A percentile compares a stretch with the other conserved stretches of the same genome.
phyloP scores from a whole-genome alignment of 2,329 filamentous ascomycete genomes.

The Cercospora sojina region DNA sequence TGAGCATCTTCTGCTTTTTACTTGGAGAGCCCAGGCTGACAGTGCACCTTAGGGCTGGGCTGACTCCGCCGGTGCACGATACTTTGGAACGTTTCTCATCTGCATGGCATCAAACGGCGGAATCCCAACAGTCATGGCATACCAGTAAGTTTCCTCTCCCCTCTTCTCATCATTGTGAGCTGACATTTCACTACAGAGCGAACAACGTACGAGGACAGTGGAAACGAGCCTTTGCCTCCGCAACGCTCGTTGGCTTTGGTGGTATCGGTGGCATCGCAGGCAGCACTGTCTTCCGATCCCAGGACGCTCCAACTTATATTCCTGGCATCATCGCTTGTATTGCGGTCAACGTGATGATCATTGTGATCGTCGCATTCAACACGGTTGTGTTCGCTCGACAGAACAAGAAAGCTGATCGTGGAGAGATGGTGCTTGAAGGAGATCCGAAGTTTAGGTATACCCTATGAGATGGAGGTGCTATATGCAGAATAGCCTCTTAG shows the following conservation, averaged over 20 bases:
- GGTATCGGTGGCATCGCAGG: conserved; percentile 65
- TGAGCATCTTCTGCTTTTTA: not conserved
- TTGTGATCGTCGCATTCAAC: not conserved
- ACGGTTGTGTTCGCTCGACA: not conserved
- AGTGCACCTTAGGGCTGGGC: conserved; percentile 1
- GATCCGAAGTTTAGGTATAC: not conserved
- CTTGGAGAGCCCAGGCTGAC: conserved; percentile 23
- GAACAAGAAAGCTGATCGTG: not conserved
- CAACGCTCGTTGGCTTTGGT: conserved; percentile 5
- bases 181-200: not conserved
- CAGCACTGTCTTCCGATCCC: conserved; percentile 20
- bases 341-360: not conserved
- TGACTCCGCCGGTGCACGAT: conserved; percentile 23
- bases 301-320: conserved; percentile 19
- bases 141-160: not conserved
- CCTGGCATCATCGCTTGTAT: not conserved
- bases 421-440: not conserved
- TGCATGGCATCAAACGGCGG: conserved; percentile 27
- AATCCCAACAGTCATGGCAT: conserved; percentile 22
- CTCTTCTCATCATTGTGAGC: not conserved
- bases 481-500: too few relatives aligned
- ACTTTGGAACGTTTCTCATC: conserved; percentile 35
- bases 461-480: not conserved
- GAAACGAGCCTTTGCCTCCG: conserved; percentile 44
- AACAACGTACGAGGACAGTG: conserved; percentile 56